Base-by-base conservation (phyloP, 257 asterid genomes). In the Haberlea rhodopensis region DNA sequence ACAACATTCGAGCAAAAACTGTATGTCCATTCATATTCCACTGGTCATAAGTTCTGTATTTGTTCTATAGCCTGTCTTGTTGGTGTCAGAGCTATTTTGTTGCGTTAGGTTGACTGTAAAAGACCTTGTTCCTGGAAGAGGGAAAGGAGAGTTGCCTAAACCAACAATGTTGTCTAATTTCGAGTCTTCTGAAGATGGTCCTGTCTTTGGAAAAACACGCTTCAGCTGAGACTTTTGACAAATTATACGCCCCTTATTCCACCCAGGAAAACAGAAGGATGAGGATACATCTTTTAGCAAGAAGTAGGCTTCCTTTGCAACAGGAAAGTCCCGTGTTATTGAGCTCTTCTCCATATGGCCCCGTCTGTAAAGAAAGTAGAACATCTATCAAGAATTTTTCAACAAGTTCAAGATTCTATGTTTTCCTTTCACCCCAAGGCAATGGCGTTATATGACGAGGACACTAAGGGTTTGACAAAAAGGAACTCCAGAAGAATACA, bases 271-370 rank as follows among this genome's bases (percentile, higher is more conserved):
- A 79, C 84, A 64, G 67, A 92, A 92, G 51, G 91, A 76, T 28
- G 99, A 61, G 52, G 96, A 89, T 63, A 89, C 71, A 31, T 92
- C 91, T 73, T 81, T 87, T 29, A 92, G 87, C 73, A 92, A 83
- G 40, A 88, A 72, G 73, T 85, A 87, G 26, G 82, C 95, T 67
- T 85, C 95, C 73, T 89, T 89, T 51, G 97, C 94, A 59, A 87
- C 87, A 15, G 96, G 97, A 32, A 87, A 89, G 65, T 92, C 90
- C 46, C 85, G 81, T 31, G 96, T 80, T 65, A 76, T 77, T 66
- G 97, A 85, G 83, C 97, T 87, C 82, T 70, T 85, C 71, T 92
- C 95, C 90, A 83, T 84, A 43, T 82, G 89, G 61, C 99, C 99
- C 65, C 97, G 80, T 52, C 97, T 92, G 91, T 61, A 66, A 16